phyloP scores from a whole-genome alignment of 352 stramenopile genomes.

The Pythium coloratum region DNA sequence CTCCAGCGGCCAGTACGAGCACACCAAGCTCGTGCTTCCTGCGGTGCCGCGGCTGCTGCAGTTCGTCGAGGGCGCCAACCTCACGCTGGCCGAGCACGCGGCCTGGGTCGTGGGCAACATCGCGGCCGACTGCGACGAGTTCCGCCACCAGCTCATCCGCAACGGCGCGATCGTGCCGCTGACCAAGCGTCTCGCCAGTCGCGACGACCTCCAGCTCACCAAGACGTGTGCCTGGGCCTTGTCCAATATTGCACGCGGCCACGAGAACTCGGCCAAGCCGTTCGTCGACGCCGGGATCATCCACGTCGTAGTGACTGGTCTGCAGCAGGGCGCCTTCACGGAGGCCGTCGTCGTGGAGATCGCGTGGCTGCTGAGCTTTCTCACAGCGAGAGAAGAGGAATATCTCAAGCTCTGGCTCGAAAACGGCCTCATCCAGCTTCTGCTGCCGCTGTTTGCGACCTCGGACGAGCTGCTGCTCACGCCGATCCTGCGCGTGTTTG shows the following conservation, averaged over 20 bases:
- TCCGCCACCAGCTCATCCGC: slow-evolving; percentile 76
- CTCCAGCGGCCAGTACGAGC: slow-evolving; percentile 77
- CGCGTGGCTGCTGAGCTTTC: slow-evolving; percentile 84
- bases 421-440: slow-evolving; percentile 43
- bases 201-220: slow-evolving; percentile 34
- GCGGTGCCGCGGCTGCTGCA: slow-evolving; percentile 70
- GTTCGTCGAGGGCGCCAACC: slow-evolving; percentile 62
- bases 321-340: slow-evolving; percentile 42
- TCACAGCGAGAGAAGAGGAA: slow-evolving; percentile 79
- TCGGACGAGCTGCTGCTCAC: slow-evolving; percentile 67
- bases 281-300: slow-evolving; percentile 78
- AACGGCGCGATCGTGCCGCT: slow-evolving; percentile 57
- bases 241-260: slow-evolving; percentile 80
- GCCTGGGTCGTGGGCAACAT: slow-evolving; percentile 87
- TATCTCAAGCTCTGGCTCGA: slow-evolving; percentile 69
- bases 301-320: slow-evolving; percentile 40
- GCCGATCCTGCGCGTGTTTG: slow-evolving; percentile 73
- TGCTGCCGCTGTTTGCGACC: slow-evolving; percentile 62
- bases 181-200: slow-evolving; percentile 39
- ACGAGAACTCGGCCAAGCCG: slow-evolving; percentile 67
- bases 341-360: slow-evolving; percentile 73
- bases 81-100: slow-evolving; percentile 66
- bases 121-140: slow-evolving; percentile 81
- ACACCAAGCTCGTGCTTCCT: slow-evolving; percentile 80
- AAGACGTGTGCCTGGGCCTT: slow-evolving; percentile 75